Base-by-base conservation (phyloP, 2,329 filamentous ascomycete genomes). In the Trichoderma atrobrunneum region DNA sequence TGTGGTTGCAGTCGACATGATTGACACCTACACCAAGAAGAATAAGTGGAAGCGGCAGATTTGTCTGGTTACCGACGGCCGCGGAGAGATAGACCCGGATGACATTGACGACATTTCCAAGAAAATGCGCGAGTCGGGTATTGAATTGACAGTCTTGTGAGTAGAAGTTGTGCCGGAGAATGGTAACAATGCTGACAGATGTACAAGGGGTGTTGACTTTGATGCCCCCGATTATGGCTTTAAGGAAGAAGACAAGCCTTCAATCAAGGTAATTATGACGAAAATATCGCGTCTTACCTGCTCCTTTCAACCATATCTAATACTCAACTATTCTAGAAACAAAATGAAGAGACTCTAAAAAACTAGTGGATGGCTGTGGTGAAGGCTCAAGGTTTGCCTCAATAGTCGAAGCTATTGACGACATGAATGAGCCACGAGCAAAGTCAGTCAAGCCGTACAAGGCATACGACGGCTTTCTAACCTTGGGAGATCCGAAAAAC, bases 141-240 rank as follows among this genome's bases (percentile, higher is more conserved):
- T 98, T 73, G 89, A 96, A 74, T 84, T 99, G 57, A 87, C 91
- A 2, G 84, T 98, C 12, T 83, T 98, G 91, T 94, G 81, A 81
- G 92, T 87, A 5, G 24, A 30, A n/a, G n/a, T n/a, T n/a, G n/a
- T n/a, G n/a, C n/a, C n/a, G n/a, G n/a, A n/a, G 16, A 34, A 3
- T 14, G 30, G 5, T 16, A 16, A n/a, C 26, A 4, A 12, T 26
- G 59, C 59, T 70, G 32, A 70, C 48, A n/a, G n/a, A 7, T 14
- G 28, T 18, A 16, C 16, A 56, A 95, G 92, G 69, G 96, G 96
- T 16, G 89, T 97, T 21, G 96, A 99, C 80, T 98, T 99, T 81
- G 94, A 99, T 79, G 94, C 98, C 79, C 80, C 89, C 1, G 94
- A 97, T 2, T 97, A 92, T 78, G 95, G 95, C 56, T 93, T 93